phyloP scores from a whole-genome alignment of 2,329 filamentous ascomycete species.

The Bisporella sp. region DNA sequence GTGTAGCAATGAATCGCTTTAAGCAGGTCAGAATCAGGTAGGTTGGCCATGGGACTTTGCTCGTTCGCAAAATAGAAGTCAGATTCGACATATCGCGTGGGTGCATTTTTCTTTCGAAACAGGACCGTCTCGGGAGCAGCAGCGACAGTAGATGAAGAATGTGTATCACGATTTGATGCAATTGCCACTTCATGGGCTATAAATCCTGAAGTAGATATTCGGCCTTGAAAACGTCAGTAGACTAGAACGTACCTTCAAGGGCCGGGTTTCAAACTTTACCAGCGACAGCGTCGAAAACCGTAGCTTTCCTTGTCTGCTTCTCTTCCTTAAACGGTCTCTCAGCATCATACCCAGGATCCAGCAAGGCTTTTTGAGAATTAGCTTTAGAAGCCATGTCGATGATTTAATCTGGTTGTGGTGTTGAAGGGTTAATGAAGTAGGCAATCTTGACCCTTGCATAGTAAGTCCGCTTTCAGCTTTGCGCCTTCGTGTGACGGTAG shows the following conservation, averaged over 20 bases:
- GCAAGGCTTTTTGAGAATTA: constrained; percentile 13
- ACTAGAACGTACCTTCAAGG: neutral
- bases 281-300: constrained; percentile 67
- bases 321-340: constrained; percentile 11
- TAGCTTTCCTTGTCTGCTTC: constrained; percentile 33
- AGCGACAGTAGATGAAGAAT: constrained; percentile 26
- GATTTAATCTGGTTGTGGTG: no score
- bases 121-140: constrained; percentile 65
- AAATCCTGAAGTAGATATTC: constrained; percentile 36
- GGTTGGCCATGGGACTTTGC: constrained; percentile 40
- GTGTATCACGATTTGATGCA: constrained; percentile 21
- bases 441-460: no score
- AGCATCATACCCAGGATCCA: constrained; percentile 8
- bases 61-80: constrained; percentile 66
- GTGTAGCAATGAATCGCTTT: constrained; percentile 63
- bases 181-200: constrained; percentile 24
- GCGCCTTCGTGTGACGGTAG: no score
- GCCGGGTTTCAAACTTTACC: constrained; percentile 36
- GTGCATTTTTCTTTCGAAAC: constrained; percentile 57
- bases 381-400: constrained; percentile 21
- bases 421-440: no score
- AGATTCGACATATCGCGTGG: constrained; percentile 60
- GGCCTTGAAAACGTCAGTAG: constrained; percentile 25
- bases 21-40: constrained; percentile 65
- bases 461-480: no score